Conservation (phyloP, 805 yeast genomes). For the Metschnikowia arizonensis region DNA sequence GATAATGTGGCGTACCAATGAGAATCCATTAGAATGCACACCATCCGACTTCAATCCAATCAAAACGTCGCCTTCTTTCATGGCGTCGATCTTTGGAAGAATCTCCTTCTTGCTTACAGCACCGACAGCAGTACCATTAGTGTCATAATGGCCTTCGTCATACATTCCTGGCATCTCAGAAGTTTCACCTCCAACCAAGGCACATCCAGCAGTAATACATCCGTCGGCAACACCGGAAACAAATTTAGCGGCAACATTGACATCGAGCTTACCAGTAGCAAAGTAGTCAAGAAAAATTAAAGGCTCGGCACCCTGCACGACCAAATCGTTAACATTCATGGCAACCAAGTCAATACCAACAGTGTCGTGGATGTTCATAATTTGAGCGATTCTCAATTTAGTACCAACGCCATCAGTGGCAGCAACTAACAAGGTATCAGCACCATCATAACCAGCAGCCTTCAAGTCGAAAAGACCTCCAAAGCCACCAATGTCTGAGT, state of each 20-base stretch:
- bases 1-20: conserved; percentile 87
- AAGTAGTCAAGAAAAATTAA: conserved; percentile 91
- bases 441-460: conserved; percentile 80
- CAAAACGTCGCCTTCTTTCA: conserved; percentile 76
- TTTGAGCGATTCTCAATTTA: conserved; percentile 90
- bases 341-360: conserved; percentile 98
- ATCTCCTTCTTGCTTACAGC: conserved; percentile 77
- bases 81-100: conserved; percentile 63
- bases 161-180: conserved; percentile 99
- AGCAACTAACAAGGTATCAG: conserved; percentile 80
- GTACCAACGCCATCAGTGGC: conserved; percentile 99
- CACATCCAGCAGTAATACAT: conserved; percentile 92
- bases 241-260: conserved; percentile 77
- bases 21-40: conserved; percentile 94
- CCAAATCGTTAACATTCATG: conserved; percentile 96
- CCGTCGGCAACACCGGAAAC: conserved; percentile 97
- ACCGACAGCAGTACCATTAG: conserved; percentile 98
- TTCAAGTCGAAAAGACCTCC: conserved; percentile 94
- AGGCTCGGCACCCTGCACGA: conserved; percentile 99
- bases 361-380: conserved; percentile 84
- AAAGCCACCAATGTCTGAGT: conserved; percentile 97
- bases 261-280: conserved; percentile 90
- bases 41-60: conserved; percentile 91
- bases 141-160: conserved; percentile 91
- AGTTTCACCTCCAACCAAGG: conserved; percentile 98